phyloP scores from a whole-genome alignment of 2,329 filamentous ascomycete species.

The Aspergillus sp. region DNA sequence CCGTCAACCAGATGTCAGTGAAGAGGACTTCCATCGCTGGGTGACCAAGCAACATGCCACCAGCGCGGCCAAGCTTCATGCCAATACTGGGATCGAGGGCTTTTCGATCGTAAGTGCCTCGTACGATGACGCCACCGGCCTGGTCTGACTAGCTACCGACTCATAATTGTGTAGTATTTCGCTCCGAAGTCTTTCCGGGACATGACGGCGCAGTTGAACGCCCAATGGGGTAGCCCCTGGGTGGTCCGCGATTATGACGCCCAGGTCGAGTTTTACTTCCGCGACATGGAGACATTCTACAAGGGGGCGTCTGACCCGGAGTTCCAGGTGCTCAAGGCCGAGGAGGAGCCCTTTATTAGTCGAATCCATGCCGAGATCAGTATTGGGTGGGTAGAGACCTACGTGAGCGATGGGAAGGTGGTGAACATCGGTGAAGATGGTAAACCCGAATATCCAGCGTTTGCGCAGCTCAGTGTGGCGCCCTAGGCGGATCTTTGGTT shows the following conservation, averaged over 20 bases:
- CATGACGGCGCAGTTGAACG: neutral
- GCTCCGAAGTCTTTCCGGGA: neutral
- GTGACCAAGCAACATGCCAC: no score
- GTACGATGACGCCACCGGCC: no score
- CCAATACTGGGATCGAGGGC: no score
- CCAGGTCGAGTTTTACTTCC: conserved; percentile 20
- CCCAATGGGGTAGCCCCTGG: neutral
- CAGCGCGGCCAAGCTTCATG: no score
- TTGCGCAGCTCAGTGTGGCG: neutral
- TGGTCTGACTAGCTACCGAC: neutral
- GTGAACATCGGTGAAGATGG: conserved; percentile 16
- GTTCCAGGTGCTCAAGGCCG: conserved; percentile 18
- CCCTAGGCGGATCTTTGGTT: neutral
- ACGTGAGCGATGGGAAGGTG: conserved; percentile 18
- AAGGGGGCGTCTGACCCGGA: conserved; percentile 16
- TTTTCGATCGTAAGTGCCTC: no score
- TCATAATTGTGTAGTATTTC: neutral
- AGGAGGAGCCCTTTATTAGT: conserved; percentile 17
- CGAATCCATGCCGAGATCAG: conserved; percentile 7
- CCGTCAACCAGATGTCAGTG: no score
- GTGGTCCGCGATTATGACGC: conserved; percentile 10
- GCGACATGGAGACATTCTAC: conserved; percentile 15
- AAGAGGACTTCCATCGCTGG: no score
- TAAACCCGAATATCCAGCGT: neutral
- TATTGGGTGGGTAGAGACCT: no score